Evolutionary conservation across 1,284 basidiomycete genomes (phyloP).

Genomic region (Moesziomyces antarcticus): DNA sequence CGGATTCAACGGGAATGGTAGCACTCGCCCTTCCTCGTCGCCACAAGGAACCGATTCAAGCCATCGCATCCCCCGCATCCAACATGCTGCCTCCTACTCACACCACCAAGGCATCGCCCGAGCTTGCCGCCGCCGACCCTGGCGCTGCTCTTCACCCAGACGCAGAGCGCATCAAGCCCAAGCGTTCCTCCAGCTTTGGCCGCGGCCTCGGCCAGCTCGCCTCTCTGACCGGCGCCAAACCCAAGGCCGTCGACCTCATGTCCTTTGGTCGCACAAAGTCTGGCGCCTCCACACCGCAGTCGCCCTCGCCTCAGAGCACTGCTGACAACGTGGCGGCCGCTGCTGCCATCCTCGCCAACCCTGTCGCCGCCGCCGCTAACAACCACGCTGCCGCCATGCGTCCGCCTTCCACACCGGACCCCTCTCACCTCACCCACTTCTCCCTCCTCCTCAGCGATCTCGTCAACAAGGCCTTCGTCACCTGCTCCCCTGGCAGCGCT

Average conservation of each 20-base stretch:
- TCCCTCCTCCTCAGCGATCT: constrained; percentile 62
- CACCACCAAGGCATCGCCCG: constrained; percentile 23
- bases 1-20: constrained; percentile 20
- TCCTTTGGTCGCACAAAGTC: constrained; percentile 38
- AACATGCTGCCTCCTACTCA: constrained; percentile 25
- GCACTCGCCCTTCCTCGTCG: constrained; percentile 42
- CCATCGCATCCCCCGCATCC: constrained; percentile 18
- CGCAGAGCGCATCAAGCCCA: constrained; percentile 45
- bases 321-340: constrained; percentile 31
- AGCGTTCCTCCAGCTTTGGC: constrained; percentile 57
- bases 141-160: constrained; percentile 6
- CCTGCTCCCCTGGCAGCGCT: constrained; percentile 34
- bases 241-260: constrained; percentile 48
- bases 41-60: constrained; percentile 31
- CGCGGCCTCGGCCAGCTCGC: constrained; percentile 53
- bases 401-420: constrained; percentile 51
- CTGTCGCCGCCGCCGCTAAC: not conserved
- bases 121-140: constrained; percentile 8
- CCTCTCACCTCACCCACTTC: constrained; percentile 63
- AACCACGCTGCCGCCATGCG: constrained; percentile 21
- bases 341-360: constrained; percentile 25
- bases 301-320: constrained; percentile 9
- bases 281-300: constrained; percentile 38
- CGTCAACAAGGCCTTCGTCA: constrained; percentile 63
- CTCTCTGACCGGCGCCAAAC: constrained; percentile 47